phyloP scores from a whole-genome alignment of 164 flowering plant species.

The Litsea cubeba region DNA sequence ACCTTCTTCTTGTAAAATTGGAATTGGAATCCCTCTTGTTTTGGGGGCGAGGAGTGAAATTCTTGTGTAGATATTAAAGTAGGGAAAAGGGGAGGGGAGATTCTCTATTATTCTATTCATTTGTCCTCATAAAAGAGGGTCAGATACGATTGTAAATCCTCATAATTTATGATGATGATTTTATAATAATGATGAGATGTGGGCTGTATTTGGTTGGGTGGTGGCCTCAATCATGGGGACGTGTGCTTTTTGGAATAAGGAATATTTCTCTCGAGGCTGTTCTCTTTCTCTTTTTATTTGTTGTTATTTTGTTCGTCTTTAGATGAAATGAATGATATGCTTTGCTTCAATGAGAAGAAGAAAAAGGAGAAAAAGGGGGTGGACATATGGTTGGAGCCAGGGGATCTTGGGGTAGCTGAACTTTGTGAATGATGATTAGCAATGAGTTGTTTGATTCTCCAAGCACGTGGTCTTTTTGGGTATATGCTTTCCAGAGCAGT shows the following conservation, averaged over 20 bases:
- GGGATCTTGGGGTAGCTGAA: not conserved
- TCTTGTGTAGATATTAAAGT: conserved; percentile 3
- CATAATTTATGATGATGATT: conserved; percentile 26
- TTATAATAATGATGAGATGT: too few species aligned
- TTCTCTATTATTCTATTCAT: conserved; percentile 41
- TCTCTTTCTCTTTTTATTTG: not conserved
- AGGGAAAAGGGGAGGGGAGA: conserved; percentile 1
- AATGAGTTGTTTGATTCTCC: not conserved
- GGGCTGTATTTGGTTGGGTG: too few species aligned
- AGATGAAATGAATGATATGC: not conserved
- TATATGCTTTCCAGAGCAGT: not conserved
- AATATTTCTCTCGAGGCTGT: not conserved
- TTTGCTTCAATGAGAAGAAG: not conserved
- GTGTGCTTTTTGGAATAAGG: not conserved
- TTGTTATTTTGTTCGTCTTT: too few species aligned
- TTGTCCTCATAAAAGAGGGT: conserved; percentile 33
- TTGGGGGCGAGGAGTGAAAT: not conserved
- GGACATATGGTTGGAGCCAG: not conserved
- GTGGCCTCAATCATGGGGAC: too few species aligned
- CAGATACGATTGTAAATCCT: conserved; percentile 23
- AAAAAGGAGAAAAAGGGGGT: not conserved
- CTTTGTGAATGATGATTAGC: not conserved
- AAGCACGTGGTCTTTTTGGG: not conserved
- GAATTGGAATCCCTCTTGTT: too few species aligned
- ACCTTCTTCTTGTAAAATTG: not conserved